phyloP scores from a whole-genome alignment of 108 stramenopile genomes.

The Nannochloropsis salina region DNA sequence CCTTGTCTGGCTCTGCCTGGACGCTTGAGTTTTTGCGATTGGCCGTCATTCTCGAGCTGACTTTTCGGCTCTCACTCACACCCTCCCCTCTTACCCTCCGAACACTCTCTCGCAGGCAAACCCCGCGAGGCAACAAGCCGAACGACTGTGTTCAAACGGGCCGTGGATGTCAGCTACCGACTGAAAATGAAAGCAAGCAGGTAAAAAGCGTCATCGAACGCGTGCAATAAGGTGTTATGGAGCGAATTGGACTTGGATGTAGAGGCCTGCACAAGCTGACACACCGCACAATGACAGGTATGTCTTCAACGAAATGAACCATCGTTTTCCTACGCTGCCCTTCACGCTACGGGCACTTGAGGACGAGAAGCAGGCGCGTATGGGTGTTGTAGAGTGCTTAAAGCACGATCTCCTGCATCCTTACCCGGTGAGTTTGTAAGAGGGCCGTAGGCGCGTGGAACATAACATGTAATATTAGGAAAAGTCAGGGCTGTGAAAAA shows the following conservation, averaged over 20 bases:
- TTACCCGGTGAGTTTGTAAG: conserved; percentile 62
- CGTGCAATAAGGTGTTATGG: no score
- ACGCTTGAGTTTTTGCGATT: no score
- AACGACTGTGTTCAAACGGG: conserved; percentile 96
- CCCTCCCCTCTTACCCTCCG: not conserved
- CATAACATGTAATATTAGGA: no score
- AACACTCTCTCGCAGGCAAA: conserved; percentile 53
- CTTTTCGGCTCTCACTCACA: not conserved
- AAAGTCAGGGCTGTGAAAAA: not conserved
- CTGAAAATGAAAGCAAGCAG: conserved; percentile 89
- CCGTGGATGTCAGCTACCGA: conserved; percentile 74
- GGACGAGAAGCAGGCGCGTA: conserved; percentile 73
- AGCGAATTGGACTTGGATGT: not conserved
- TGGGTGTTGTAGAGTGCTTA: conserved; percentile 90
- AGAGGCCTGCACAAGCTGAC: not conserved
- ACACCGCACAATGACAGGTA: conserved; percentile 20
- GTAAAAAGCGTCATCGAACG: not conserved
- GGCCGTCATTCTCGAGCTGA: no score
- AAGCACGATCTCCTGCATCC: conserved; percentile 81
- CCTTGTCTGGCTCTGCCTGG: no score
- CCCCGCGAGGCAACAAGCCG: conserved; percentile 71
- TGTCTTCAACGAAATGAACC: conserved; percentile 69
- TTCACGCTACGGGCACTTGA: conserved; percentile 89
- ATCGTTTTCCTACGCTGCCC: conserved; percentile 90
- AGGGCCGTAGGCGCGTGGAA: no score